Conservation (phyloP, 176 grass and related monocot genomes). For the Alopecurus myosuroides region DNA sequence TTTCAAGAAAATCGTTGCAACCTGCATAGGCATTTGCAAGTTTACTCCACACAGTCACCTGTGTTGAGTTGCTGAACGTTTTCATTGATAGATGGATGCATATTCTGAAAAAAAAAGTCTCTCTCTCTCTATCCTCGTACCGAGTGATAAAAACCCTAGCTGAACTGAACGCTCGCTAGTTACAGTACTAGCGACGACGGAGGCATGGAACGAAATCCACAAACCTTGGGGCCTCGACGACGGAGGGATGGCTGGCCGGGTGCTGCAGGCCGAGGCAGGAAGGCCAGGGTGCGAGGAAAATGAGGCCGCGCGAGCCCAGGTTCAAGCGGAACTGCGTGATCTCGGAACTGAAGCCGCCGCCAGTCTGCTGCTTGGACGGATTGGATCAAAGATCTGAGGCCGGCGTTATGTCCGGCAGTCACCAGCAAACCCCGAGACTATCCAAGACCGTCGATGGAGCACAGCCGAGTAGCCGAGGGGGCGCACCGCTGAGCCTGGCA, state of each 20-base stretch:
- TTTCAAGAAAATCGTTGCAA: neutral
- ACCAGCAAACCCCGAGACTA: neutral
- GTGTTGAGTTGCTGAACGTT: neutral
- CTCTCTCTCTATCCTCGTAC: neutral
- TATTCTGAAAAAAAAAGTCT: neutral
- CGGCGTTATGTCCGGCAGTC: neutral
- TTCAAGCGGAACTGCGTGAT: neutral
- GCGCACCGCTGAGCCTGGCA: no score
- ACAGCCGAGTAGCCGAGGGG: neutral
- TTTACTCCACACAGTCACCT: neutral
- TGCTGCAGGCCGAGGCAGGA: neutral
- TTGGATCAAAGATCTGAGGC: neutral
- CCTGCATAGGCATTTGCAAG: neutral
- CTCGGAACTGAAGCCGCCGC: neutral
- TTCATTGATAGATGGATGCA: neutral
- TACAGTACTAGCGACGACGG: neutral
- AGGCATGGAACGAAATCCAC: neutral
- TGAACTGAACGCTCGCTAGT: neutral
- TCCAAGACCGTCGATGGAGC: neutral
- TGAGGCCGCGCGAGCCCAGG: neutral
- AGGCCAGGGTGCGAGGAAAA: neutral
- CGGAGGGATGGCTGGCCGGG: neutral
- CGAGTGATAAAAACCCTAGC: neutral
- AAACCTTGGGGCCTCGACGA: neutral
- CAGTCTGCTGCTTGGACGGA: neutral